Conservation (phyloP, 2,329 filamentous ascomycete genomes). For the Beauveria brongniartii region DNA sequence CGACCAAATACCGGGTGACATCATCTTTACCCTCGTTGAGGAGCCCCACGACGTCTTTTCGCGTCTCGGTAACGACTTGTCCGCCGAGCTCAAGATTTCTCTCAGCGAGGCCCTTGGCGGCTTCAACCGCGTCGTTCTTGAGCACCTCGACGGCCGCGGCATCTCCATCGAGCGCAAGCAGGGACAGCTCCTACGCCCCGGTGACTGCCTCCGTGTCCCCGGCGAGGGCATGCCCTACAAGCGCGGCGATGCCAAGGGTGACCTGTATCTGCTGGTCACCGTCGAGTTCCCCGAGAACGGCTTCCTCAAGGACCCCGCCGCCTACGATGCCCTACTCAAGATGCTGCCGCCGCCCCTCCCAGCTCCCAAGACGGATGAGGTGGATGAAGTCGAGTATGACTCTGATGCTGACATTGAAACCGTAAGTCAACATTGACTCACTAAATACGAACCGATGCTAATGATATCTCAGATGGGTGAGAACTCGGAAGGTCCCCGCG, state of each 20-base stretch:
- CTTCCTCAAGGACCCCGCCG: constrained; percentile 67
- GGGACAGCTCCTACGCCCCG: constrained; percentile 75
- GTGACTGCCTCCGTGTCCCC: constrained; percentile 73
- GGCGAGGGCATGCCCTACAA: constrained; percentile 96
- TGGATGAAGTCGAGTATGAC: constrained; percentile 85
- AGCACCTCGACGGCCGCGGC: constrained; percentile 87
- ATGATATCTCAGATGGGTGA: constrained; percentile 53
- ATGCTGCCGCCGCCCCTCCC: constrained; percentile 60
- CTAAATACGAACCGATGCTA: not conserved
- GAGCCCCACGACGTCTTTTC: constrained; percentile 74
- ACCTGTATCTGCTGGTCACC: constrained; percentile 79
- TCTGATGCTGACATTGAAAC: constrained; percentile 76
- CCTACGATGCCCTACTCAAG: constrained; percentile 62
- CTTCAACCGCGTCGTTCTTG: constrained; percentile 83
- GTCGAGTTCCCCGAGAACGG: constrained; percentile 83
- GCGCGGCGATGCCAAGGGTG: constrained; percentile 72
- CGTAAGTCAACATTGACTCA: constrained; percentile 32
- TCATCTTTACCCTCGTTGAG: constrained; percentile 82
- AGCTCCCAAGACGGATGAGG: constrained; percentile 59
- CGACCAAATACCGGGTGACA: constrained; percentile 82
- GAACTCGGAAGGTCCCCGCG: constrained; percentile 59
- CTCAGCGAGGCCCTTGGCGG: constrained; percentile 79
- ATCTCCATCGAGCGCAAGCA: constrained; percentile 73
- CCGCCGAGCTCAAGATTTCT: constrained; percentile 71
- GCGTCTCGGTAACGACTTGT: constrained; percentile 75